Evolutionary conservation across 148 eudicot genomes (phyloP), one percentile per base, ranked within the genome.

Genomic region (Fagopyrum tataricum): DNA sequence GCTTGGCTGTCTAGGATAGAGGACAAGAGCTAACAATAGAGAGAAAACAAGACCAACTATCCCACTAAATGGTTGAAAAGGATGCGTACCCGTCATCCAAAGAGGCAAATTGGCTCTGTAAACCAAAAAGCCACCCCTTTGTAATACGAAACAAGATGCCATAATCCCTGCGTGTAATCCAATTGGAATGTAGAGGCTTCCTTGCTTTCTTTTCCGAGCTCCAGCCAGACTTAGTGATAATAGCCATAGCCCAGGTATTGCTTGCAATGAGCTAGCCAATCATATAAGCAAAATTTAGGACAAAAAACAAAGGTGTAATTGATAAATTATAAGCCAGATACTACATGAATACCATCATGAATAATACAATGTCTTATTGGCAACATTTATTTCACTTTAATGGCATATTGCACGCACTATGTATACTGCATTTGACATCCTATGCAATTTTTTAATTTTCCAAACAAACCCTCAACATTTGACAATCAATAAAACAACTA

Each of bases 111-210:
- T 81, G 70, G 89, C 83, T 20, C 72, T 61, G 81, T 79, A 82
- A 17, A 82, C 75, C 82, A 90, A 79, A 76, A 91, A 90, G 44
- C 89, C 89, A 14, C 97, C 92, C 14, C 18, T 78, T 78, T 84
- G 86, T 72, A 91, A 79, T n/a, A 90, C 48, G 64, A 74, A 83
- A 78, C 86, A 85, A 5, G 90, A 83, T 44, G 91, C 80, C 82
- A 95, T 77, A 26, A 95, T 86, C 66, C 98, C 98, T 64, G 97
- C 70, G 21, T 91, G 96, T 55, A 95, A 58, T 52, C 98, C 98
- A 43, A 90, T 85, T 52, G 98, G 92, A 61, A 84, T 62, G 74
- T 81, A 88, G 61, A 95, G 92, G 81, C 96, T 84, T 40, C 98
- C 98, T 78, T 86, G 84, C 75, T 75, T 83, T 83, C 85, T 85